Evolutionary conservation across 371 early-diverging fungal genomes (phyloP), one percentile per base, ranked within the genome.

Genomic region (Mucor lusitanicus): DNA sequence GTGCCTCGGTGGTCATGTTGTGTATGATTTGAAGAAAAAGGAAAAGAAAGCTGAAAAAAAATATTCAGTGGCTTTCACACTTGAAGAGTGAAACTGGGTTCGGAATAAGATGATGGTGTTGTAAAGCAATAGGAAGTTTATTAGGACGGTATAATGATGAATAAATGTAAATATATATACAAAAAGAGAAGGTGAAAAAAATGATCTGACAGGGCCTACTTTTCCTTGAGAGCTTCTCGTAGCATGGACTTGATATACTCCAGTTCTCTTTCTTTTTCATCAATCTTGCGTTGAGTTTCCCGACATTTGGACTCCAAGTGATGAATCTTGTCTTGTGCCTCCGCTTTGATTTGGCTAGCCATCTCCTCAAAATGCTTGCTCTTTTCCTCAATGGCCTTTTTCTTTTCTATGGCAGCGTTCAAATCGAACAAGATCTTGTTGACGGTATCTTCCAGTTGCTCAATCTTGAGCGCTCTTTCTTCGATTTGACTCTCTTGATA

Each of bases 1-100:
- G 67, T 59, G 57, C 58, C 61, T 65, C 70, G 19, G 21, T 17
- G 46, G 37, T 65, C 59, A 70, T 69, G 54, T 12, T 48, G 42
- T 46, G 30, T 2, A 58, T 28, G 13, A 37, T 28, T 17, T 35
- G 48, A 42, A 28, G 58, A 25, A 25, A 33, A 21, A 25, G 44
- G n/a, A n/a, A 28, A 42, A 57, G 44, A 39, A 42, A 44, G 32
- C 5, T 15, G 57, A 57, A 44, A 30, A n/a, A 30, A n/a, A 33
- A 28, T 25, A 27, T 13, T 53, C 23, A 21, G 62, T 62, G 62
- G 53, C 62, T 53, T 48, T 61, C 50, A 50, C 9, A 7, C 27
- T 27, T 48, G 19, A 33, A 6, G 33, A 50, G 53, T 3, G 27
- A 30, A 32, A 55, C 56, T 13, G 56, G 28, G 56, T 55, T 30